Percentiles rank a stretch among this genome's conserved stretches.
Conservation (phyloP, 768 basidiomycete genomes). For the Mycena venus region DNA sequence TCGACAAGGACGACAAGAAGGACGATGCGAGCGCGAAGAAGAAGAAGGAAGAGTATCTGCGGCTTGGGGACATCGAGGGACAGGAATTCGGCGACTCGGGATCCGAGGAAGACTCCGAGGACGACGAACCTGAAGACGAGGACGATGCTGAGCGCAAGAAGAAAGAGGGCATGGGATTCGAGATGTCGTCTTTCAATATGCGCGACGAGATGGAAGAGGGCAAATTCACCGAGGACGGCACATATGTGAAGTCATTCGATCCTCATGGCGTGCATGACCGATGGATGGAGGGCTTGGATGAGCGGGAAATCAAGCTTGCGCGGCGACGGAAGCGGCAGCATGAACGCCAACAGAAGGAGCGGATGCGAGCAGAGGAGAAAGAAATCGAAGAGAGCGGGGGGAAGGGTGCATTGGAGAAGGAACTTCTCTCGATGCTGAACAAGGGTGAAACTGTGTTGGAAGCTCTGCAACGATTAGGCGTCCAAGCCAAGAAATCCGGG, state of each 20-base stretch:
- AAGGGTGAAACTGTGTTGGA: conserved; percentile 93
- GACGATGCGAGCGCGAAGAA: conserved; percentile 56
- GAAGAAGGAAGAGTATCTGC: conserved; percentile 81
- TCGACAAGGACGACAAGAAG: conserved; percentile 69
- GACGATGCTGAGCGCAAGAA: conserved; percentile 81
- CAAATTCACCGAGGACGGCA: conserved; percentile 95
- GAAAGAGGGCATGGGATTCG: conserved; percentile 93
- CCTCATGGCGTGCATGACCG: conserved; percentile 92
- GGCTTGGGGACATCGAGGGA: conserved; percentile 96
- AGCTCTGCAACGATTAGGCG: conserved; percentile 88
- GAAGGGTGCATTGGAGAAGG: conserved; percentile 70
- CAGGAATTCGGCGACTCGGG: conserved; percentile 84
- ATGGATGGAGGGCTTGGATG: conserved; percentile 95
- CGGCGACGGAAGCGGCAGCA: conserved; percentile 80
- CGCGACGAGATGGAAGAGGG: conserved; percentile 99
- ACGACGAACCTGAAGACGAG: conserved; percentile 76
- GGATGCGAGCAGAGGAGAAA: conserved; percentile 78
- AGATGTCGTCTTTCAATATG: conserved; percentile 98
- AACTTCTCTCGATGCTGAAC: conserved; percentile 82
- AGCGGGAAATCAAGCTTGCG: conserved; percentile 88
- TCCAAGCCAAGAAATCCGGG: conserved; percentile 69
- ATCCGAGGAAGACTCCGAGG: conserved; percentile 55
- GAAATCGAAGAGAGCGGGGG: conserved; percentile 80
- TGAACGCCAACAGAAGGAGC: conserved; percentile 79
- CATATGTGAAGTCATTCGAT: conserved; percentile 87